Base-by-base conservation (phyloP, 768 basidiomycete species). In the Kwoniella sp. region DNA sequence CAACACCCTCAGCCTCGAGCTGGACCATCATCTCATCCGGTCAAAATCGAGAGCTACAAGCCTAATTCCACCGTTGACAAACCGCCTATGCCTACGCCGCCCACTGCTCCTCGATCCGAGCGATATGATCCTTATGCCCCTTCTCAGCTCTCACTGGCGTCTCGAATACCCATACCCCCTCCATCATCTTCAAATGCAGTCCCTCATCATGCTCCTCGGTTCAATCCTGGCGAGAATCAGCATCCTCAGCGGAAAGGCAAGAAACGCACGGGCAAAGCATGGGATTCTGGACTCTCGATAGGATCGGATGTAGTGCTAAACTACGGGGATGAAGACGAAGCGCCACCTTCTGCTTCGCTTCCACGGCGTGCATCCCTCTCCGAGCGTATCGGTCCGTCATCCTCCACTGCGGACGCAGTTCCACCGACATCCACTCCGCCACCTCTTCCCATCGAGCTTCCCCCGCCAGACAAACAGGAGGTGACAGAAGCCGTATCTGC, bases 31-130 rank as follows among this genome's bases (percentile, higher is more conserved):
- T 8, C 60, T 29, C 59, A 58, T 24, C 52, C 65, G 4, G 25
- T 67, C n/a, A 58, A 47, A 40, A 51, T 67, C 19, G 66, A 67
- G 30, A 63, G 61, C 57, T 67, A 67, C 36, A 67, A 63, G 48
- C 66, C 66, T 13, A 48, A 27, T 48, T 58, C 27, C 40, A 44
- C 10, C 17, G 10, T 10, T 3, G 3, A 6, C 3, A 44, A 44
- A 4, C 40, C 17, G 17, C 40, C 40, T 15, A 44, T 3, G 40
- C 40, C 10, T 21, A 5, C 2, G 22, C 37, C 40, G 3, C 40
- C 40, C 8, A 44, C 10, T 9, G 44, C 27, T 22, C 24, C 19
- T 50, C 58, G 25, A 27, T 44, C 40, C 40, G 40, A 44, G 40
- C 40, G 40, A 44, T 44, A 44, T 19, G 26, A 15, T 30, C 26